Evolutionary conservation across 305 asterid genomes (phyloP).

Genomic region (Plantago coronopus): DNA sequence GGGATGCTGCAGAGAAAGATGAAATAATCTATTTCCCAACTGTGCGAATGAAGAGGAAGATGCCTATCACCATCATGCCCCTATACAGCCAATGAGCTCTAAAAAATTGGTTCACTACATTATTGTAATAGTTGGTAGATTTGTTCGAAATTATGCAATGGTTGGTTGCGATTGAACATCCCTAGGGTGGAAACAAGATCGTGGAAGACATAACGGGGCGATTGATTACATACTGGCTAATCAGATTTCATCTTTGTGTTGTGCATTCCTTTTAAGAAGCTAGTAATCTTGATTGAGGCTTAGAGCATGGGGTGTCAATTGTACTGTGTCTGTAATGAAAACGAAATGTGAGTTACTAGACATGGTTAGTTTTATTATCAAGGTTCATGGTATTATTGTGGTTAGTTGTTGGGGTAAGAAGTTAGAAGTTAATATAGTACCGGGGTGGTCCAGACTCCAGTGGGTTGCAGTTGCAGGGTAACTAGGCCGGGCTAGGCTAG

Average conservation of each 20-base stretch:
- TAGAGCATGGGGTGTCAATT: not conserved
- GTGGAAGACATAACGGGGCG: too few species aligned
- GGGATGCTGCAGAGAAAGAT: slow-evolving; percentile 66
- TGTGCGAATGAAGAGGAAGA: slow-evolving; percentile 85
- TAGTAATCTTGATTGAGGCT: not conserved
- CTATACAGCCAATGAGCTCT: slow-evolving; percentile 23
- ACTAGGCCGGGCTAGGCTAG: not conserved
- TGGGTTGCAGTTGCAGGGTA: not conserved
- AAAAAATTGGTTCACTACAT: not conserved
- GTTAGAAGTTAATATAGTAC: not conserved
- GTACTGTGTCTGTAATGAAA: not conserved
- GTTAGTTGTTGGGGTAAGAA: not conserved
- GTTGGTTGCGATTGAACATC: too few species aligned
- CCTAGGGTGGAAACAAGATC: too few species aligned
- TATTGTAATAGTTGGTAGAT: too few species aligned
- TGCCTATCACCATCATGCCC: slow-evolving; percentile 74
- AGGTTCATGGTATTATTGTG: not conserved
- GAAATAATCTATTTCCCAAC: slow-evolving; percentile 83
- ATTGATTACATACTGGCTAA: too few species aligned
- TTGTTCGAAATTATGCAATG: too few species aligned
- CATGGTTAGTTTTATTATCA: too few species aligned
- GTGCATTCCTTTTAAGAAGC: not conserved
- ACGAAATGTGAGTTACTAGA: too few species aligned
- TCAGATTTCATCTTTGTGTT: not conserved
- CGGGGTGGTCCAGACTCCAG: not conserved